A percentile compares a stretch with the other conserved stretches of the same genome.
phyloP scores from a whole-genome alignment of 2,329 filamentous ascomycete genomes.

The Pyrenophora seminiperda region DNA sequence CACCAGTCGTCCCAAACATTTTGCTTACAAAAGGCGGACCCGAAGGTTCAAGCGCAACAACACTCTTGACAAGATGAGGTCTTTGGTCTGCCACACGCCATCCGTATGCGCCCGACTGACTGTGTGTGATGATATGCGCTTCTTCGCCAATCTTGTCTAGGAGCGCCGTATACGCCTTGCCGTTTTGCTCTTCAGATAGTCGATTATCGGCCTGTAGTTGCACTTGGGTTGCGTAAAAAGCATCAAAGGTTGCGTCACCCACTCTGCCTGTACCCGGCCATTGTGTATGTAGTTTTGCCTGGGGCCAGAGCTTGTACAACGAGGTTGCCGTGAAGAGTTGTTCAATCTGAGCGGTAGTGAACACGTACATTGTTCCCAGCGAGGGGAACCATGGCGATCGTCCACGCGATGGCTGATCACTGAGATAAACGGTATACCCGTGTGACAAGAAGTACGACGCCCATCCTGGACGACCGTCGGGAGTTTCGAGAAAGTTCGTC shows the following conservation, averaged over 20 bases:
- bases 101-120: slow-evolving; percentile 54
- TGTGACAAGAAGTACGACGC: slow-evolving; percentile 54
- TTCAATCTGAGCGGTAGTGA: slow-evolving; percentile 23
- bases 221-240: slow-evolving; percentile 54
- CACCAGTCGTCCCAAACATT: not conserved
- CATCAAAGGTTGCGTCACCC: slow-evolving; percentile 57
- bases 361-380: slow-evolving; percentile 26
- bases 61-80: slow-evolving; percentile 55
- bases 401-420: slow-evolving; percentile 55
- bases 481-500: slow-evolving; percentile 51
- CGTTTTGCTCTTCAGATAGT: slow-evolving; percentile 41
- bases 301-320: slow-evolving; percentile 49
- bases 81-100: slow-evolving; percentile 58
- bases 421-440: slow-evolving; percentile 57
- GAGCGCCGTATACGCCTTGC: slow-evolving; percentile 50
- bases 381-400: slow-evolving; percentile 52
- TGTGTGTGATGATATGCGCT: slow-evolving; percentile 57
- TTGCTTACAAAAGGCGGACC: slow-evolving; percentile 55
- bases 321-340: slow-evolving; percentile 45
- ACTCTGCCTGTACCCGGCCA: slow-evolving; percentile 46
- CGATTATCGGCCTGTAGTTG: slow-evolving; percentile 42
- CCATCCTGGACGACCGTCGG: slow-evolving; percentile 57
- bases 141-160: slow-evolving; percentile 53
- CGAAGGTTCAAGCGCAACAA: slow-evolving; percentile 59
- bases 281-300: slow-evolving; percentile 52